phyloP scores from a whole-genome alignment of 306 rosid genomes.

The Prunus fruticosa region DNA sequence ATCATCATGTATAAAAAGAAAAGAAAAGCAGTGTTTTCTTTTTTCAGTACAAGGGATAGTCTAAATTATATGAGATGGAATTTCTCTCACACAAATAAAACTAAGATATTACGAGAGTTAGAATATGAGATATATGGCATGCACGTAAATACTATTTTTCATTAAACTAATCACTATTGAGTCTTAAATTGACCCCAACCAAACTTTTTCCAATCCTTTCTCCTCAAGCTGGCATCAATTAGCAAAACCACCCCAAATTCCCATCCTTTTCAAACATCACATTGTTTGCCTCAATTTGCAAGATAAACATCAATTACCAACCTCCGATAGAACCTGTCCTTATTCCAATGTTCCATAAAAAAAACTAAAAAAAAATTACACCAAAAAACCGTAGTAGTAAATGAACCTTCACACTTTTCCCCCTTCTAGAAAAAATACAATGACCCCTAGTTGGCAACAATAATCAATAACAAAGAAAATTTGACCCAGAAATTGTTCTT shows the following conservation, averaged over 20 bases:
- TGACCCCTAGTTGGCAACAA: neutral
- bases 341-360: neutral
- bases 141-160: fast-evolving
- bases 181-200: neutral
- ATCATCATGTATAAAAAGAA: too few relatives aligned
- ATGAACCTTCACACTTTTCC: neutral
- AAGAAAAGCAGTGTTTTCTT: too few relatives aligned
- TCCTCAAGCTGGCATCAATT: neutral
- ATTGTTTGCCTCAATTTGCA: neutral
- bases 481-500: neutral
- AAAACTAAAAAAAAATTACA: neutral
- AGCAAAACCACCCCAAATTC: too few relatives aligned
- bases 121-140: fast-evolving
- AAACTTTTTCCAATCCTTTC: neutral
- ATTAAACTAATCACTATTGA: neutral
- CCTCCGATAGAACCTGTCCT: neutral
- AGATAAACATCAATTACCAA: neutral
- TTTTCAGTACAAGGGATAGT: too few relatives aligned
- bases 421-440: neutral
- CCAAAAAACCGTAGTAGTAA: neutral
- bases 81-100: too few relatives aligned
- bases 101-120: too few relatives aligned
- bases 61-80: too few relatives aligned
- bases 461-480: too few relatives aligned
- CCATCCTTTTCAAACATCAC: neutral